Evolutionary conservation across 1,284 basidiomycete species (phyloP).

Genomic region (Leccinum solheimii): DNA sequence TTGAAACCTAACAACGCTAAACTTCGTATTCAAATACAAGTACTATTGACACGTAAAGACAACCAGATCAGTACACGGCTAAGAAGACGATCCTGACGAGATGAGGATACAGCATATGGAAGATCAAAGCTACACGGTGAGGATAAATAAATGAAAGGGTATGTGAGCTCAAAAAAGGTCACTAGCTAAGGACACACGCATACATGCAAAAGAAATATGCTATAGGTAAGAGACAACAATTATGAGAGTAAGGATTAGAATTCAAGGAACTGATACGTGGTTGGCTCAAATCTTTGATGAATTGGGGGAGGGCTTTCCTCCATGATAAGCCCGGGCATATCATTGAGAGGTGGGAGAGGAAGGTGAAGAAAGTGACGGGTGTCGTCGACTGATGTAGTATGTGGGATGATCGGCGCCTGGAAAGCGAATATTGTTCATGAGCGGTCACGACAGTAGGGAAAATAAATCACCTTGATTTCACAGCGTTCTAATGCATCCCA

Average conservation of each 20-base stretch:
- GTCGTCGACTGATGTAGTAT: conserved; percentile 74
- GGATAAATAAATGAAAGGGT: conserved; percentile 8
- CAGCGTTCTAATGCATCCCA: conserved; percentile 81
- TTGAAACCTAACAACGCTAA: neutral
- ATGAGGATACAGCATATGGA: conserved; percentile 29
- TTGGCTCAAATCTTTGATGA: conserved; percentile 63
- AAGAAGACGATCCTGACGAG: conserved; percentile 6
- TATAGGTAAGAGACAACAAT: conserved; percentile 24
- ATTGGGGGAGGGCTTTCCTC: conserved; percentile 58
- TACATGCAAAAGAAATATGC: conserved; percentile 22
- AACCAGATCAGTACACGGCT: conserved; percentile 12
- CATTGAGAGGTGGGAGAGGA: conserved; percentile 69
- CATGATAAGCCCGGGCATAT: conserved; percentile 72
- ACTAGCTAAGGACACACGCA: conserved; percentile 10
- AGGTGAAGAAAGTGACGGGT: conserved; percentile 79
- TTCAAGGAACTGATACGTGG: conserved; percentile 69
- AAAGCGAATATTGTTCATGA: conserved; percentile 12
- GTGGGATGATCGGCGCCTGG: conserved; percentile 80
- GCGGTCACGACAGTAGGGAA: conserved; percentile 6
- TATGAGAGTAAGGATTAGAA: conserved; percentile 49
- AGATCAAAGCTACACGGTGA: conserved; percentile 32
- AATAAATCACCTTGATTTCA: conserved; percentile 64
- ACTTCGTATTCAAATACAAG: conserved; percentile 2
- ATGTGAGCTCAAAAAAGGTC: conserved; percentile 7
- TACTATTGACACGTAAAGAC: conserved; percentile 4